A percentile compares a stretch with the other conserved stretches of the same genome.
Conservation (phyloP, 495 filamentous ascomycete genomes). For the Aspergillus baeticus region DNA sequence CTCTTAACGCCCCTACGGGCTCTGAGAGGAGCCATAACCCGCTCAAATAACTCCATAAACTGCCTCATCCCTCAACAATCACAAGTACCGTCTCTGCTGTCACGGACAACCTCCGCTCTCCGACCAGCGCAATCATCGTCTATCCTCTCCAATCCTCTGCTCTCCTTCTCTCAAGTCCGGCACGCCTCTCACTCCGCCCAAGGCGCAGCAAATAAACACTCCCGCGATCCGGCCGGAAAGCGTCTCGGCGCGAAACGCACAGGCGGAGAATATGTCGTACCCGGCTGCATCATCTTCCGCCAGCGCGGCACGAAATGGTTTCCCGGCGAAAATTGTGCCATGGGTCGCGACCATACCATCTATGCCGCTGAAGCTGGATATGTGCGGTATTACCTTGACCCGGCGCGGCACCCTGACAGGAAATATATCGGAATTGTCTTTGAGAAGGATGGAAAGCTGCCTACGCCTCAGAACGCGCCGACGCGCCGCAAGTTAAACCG, state of each 20-base stretch:
- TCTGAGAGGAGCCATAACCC: conserved; percentile 37
- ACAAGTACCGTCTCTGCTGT: conserved; percentile 21
- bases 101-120: conserved; percentile 37
- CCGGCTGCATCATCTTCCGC: conserved; percentile 96
- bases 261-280: conserved; percentile 84
- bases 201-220: conserved; percentile 77
- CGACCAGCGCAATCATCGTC: conserved; percentile 29
- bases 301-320: conserved; percentile 95
- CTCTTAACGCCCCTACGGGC: conserved; percentile 40
- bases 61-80: conserved; percentile 23
- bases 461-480: conserved; percentile 65
- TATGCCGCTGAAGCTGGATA: conserved; percentile 81
- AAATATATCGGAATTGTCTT: conserved; percentile 93
- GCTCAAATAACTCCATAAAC: conserved; percentile 24
- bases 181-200: conserved; percentile 84
- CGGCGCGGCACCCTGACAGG: conserved; percentile 70
- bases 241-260: conserved; percentile 92
- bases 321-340: conserved; percentile 86
- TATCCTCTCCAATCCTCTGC: conserved; percentile 24
- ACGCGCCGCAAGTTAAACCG: conserved; percentile 68
- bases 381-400: conserved; percentile 94
- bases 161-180: conserved; percentile 49
- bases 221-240: conserved; percentile 86
- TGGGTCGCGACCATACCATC: conserved; percentile 98
- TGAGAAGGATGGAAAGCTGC: conserved; percentile 66